Evolutionary conservation across 306 rosid species (phyloP).

Genomic region (Amphicarpaea edgeworthii): DNA sequence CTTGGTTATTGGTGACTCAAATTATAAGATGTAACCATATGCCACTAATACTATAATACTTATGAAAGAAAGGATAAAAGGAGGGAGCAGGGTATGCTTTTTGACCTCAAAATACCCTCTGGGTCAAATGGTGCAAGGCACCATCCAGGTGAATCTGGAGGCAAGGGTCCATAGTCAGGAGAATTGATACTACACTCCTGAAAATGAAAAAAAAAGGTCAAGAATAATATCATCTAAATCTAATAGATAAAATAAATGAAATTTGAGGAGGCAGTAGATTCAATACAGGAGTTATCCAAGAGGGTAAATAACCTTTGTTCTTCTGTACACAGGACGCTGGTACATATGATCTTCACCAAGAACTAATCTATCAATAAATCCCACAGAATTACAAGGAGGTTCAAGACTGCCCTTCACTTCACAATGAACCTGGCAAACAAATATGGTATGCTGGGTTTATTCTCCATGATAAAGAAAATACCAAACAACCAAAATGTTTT

Average conservation of each 20-base stretch:
- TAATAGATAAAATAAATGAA: constrained; percentile 34
- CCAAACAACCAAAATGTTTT: not conserved
- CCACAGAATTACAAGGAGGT: constrained; percentile 86
- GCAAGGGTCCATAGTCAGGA: constrained; percentile 83
- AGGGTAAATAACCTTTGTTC: constrained; percentile 67
- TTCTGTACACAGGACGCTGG: constrained; percentile 80
- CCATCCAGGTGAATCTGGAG: constrained; percentile 74
- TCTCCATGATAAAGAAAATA: constrained; percentile 19
- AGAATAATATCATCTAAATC: constrained; percentile 34
- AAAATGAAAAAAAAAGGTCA: constrained; percentile 40
- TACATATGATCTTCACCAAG: constrained; percentile 74
- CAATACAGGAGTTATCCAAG: constrained; percentile 34
- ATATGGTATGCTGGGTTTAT: constrained; percentile 29
- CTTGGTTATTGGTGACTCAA: not conserved
- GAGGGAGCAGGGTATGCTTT: constrained; percentile 35
- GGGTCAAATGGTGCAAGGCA: constrained; percentile 89
- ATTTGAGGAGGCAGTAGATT: constrained; percentile 31
- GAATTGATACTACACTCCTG: constrained; percentile 86
- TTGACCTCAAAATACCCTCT: constrained; percentile 80
- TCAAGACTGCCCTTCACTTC: constrained; percentile 77
- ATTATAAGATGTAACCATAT: constrained; percentile 6
- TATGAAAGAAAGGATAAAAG: constrained; percentile 19
- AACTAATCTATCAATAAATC: constrained; percentile 70
- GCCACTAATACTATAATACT: constrained; percentile 19
- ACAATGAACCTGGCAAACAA: constrained; percentile 66